Evolutionary conservation across 2,329 filamentous ascomycete species (phyloP).

Genomic region (Trichoderma gracile): DNA sequence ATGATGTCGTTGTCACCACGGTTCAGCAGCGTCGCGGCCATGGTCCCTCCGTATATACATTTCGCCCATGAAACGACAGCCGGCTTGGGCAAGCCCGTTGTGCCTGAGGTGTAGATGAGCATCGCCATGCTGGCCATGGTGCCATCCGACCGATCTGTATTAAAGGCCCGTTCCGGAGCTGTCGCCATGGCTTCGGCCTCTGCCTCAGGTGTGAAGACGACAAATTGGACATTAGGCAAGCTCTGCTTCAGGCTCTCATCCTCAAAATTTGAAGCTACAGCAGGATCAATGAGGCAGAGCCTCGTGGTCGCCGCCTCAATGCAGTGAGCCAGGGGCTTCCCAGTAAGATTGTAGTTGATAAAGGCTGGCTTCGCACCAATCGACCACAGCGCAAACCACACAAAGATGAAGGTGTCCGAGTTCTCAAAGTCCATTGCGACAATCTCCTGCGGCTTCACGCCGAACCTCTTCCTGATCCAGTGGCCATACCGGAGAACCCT

Average conservation of each 20-base stretch:
- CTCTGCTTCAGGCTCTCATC: slow-evolving; percentile 56
- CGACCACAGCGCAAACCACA: slow-evolving; percentile 77
- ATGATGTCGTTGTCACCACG: slow-evolving; percentile 66
- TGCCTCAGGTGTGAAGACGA: slow-evolving; percentile 61
- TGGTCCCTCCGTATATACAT: slow-evolving; percentile 49
- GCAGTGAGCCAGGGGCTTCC: slow-evolving; percentile 72
- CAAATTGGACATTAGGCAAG: slow-evolving; percentile 55
- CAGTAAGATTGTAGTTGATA: slow-evolving; percentile 82
- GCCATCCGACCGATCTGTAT: slow-evolving; percentile 55
- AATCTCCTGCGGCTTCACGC: slow-evolving; percentile 69
- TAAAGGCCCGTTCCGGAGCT: slow-evolving; percentile 57
- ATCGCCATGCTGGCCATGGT: slow-evolving; percentile 61
- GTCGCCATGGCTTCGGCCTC: slow-evolving; percentile 56
- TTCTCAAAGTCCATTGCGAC: slow-evolving; percentile 83
- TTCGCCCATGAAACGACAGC: slow-evolving; percentile 76
- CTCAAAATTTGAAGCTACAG: slow-evolving; percentile 56
- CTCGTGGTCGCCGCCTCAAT: slow-evolving; percentile 66
- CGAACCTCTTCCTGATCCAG: slow-evolving; percentile 68
- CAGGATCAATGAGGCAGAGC: slow-evolving; percentile 68
- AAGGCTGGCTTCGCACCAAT: slow-evolving; percentile 82
- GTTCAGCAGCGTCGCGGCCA: slow-evolving; percentile 50
- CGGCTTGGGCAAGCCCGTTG: slow-evolving; percentile 80
- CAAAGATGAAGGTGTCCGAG: slow-evolving; percentile 72
- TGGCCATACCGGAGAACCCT: slow-evolving; percentile 69
- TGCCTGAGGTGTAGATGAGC: slow-evolving; percentile 84